Base-by-base conservation (phyloP, 345 rosid genomes). In the Eucalyptus cloeziana region DNA sequence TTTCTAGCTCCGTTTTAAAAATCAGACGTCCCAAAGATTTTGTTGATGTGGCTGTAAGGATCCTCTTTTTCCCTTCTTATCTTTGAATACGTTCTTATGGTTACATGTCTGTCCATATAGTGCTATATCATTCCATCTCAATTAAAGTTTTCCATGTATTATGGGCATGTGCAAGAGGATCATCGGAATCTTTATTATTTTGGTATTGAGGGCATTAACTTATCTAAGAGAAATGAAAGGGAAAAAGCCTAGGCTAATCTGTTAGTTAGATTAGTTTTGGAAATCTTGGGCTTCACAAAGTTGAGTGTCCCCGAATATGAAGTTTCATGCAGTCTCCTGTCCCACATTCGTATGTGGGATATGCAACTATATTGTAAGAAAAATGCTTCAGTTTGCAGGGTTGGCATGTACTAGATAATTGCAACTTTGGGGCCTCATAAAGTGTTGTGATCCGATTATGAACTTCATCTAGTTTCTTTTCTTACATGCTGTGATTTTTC, bases 1-100 rank as follows among this genome's bases (percentile, higher is more conserved):
- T 96, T 90, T 94, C 89, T 87, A 98, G 96, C 51, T 93, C 96
- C 88, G 86, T 89, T 90, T 94, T 97, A 89, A 98, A 92, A 93
- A 93, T 97, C 89, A 94, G 97, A 90, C 97, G 97, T 45, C 99
- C 99, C 83, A 97, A 94, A 87, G 98, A 97, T 92, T 98, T 91
- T 90, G 94, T 93, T 89, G 96, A 95, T 92, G 90, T 94, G 95
- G 94, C 96, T 91, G 96, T 97, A 97, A 94, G 97, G 94, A 90
- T 90, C 89, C 86, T 86, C 76, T 22, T 86, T 76, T 40, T 76
- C 47, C 83, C 45, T 37, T 37, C 47, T 21, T 40, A 10, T 76
- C 45, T 76, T 76, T 76, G 47, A 76, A 40, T 40, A 76, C 76
- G 14, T 62, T 76, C 64, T 19, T 90, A 62, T 37, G 27, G 47